Conservation (phyloP, 1,284 basidiomycete genomes). For the Naganishia sp. region DNA sequence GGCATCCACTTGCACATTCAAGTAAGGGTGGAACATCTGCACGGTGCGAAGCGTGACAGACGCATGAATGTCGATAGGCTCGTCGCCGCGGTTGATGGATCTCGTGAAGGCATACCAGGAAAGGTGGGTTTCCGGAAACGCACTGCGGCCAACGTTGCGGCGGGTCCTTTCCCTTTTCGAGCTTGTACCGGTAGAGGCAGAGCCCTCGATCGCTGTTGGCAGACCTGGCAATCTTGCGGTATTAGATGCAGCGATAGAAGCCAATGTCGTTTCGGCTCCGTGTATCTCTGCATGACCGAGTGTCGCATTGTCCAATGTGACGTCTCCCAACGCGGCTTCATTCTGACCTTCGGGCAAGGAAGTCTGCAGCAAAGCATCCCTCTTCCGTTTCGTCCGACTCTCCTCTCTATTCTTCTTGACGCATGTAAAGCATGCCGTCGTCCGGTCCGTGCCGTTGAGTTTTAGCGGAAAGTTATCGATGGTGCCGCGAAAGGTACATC, state of each 20-base stretch:
- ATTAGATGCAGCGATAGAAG: background rate
- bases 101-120: slow-evolving; percentile 18
- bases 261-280: slow-evolving; percentile 9
- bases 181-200: background rate
- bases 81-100: background rate
- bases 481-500: slow-evolving; percentile 16
- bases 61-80: slow-evolving; percentile 19
- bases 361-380: background rate
- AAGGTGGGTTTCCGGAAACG: slow-evolving; percentile 18
- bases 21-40: slow-evolving; percentile 12
- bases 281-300: too few relatives aligned
- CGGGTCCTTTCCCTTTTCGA: slow-evolving; percentile 24
- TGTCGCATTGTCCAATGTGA: too few relatives aligned
- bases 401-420: slow-evolving; percentile 25
- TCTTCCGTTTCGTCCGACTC: slow-evolving; percentile 1
- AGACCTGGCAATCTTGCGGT: background rate
- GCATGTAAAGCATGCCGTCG: slow-evolving; percentile 9
- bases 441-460: slow-evolving; percentile 24
- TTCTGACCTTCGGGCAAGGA: background rate
- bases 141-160: slow-evolving; percentile 21
- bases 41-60: slow-evolving; percentile 7
- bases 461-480: slow-evolving; percentile 21
- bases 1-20: slow-evolving; percentile 2
- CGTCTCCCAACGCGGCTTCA: background rate
- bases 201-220: background rate